Evolutionary conservation across 1,139 yeast genomes (phyloP), one percentile per base, ranked within the genome.

Genomic region (Magnusiomyces ingens): DNA sequence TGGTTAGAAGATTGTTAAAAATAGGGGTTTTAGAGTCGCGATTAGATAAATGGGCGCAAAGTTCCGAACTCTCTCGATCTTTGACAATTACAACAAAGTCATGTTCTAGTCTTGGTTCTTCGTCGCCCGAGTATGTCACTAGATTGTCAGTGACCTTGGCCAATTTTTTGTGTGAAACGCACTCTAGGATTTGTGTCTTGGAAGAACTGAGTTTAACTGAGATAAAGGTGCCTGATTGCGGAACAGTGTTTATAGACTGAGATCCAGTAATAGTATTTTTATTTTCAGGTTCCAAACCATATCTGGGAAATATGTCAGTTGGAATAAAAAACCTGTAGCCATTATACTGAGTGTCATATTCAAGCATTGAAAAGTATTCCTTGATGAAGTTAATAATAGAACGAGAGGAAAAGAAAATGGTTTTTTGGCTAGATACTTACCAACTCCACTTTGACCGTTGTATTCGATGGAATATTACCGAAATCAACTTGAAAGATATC

Each of bases 301-400:
- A 53, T 13, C 51, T 35, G n/a, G 53, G 51, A 17, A 38, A 48
- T 12, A 50, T 26, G 22, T 21, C 35, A 12, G 48, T 43, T 17
- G 56, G 52, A 13, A 51, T 41, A 38, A 48, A 18, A 36, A 53
- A 48, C 10, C 53, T 41, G 12, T 37, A 35, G 2, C 52, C 51
- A 10, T 48, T 35, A 40, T 50, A 53, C 38, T 53, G 50, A 6
- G 51, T 48, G 41, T 51, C 53, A 15, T 50, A 50, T 38, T 53
- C 53, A 3, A 53, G 40, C 10, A 50, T 19, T 2, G 21, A 19
- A 19, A 43, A 29, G 40, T 50, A 53, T 21, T 26, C 32, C 32
- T 26, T 5, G 8, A 5, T 26, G 8, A 5, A 26, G 32, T 26
- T 26, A 26, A 26, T 26, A 26, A 26, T 26, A 5, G 32, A 26